Evolutionary conservation across 2,329 filamentous ascomycete species (phyloP).

Genomic region (Grosmannia huntii): DNA sequence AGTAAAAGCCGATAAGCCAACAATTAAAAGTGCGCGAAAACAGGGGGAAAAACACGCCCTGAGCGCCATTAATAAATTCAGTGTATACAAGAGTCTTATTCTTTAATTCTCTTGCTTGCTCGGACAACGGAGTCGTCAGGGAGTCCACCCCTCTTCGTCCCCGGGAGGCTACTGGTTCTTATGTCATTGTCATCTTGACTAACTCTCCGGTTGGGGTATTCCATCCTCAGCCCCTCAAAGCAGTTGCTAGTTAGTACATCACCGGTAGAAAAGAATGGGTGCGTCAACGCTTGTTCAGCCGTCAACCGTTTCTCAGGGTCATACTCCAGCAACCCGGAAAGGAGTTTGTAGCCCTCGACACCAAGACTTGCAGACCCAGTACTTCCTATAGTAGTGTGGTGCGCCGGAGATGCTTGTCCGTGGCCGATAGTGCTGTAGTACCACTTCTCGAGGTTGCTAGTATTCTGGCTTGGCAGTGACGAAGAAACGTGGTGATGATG

Average conservation of each 20-base stretch:
- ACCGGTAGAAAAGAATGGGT: conserved; percentile 73
- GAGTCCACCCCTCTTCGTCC: conserved; percentile 77
- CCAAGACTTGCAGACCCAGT: conserved; percentile 47
- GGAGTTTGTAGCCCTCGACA: conserved; percentile 66
- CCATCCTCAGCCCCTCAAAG: conserved; percentile 77
- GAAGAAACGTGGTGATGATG: conserved; percentile 1
- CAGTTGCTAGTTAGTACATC: conserved; percentile 68
- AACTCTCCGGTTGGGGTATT: conserved; percentile 82
- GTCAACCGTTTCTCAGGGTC: conserved; percentile 82
- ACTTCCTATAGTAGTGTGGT: conserved; percentile 28
- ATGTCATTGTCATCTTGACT: conserved; percentile 96
- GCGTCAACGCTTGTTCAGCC: conserved; percentile 76
- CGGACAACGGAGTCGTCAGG: conserved; percentile 65
- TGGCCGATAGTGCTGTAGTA: conserved; percentile 59
- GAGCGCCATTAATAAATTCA: neutral
- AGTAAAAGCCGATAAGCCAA: too few species aligned
- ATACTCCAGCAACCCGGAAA: conserved; percentile 78
- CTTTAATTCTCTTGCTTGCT: conserved; percentile 50
- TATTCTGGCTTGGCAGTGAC: conserved; percentile 20
- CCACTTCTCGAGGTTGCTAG: conserved; percentile 60
- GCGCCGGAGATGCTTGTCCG: conserved; percentile 27
- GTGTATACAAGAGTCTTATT: conserved; percentile 16
- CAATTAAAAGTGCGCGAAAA: neutral
- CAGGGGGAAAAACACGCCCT: neutral
- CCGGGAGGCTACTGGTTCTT: conserved; percentile 73